Conservation (phyloP, 1,139 yeast species). For the Magnusiomyces fungicola region DNA sequence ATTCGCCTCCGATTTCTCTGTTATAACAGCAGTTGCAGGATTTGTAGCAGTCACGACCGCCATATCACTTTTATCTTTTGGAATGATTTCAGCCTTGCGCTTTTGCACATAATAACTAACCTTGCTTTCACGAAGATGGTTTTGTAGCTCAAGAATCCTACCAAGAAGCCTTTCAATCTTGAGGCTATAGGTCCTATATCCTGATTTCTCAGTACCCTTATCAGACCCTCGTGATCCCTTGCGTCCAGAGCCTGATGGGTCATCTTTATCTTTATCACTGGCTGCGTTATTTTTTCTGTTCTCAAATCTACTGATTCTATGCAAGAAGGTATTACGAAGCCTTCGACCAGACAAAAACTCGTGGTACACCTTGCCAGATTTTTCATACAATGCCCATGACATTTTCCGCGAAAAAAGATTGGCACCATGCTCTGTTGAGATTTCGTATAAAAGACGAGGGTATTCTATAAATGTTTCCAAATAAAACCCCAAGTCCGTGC, state of each 20-base stretch:
- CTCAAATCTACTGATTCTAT: background rate
- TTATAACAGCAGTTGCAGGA: background rate
- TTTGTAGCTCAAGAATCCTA: background rate
- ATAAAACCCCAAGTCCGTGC: background rate
- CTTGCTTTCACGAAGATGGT: conserved; percentile 1
- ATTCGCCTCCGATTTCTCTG: background rate
- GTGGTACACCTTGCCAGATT: background rate
- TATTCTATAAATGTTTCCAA: background rate
- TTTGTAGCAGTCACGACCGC: background rate
- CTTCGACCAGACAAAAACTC: background rate
- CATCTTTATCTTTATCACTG: too few species aligned
- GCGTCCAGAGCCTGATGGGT: too few species aligned
- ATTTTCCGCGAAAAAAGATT: background rate
- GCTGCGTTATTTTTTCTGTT: conserved; percentile 1
- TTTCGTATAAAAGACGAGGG: background rate
- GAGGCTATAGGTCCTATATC: background rate
- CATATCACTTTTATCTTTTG: background rate
- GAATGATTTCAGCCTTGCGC: background rate
- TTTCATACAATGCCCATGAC: background rate
- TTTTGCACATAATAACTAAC: background rate
- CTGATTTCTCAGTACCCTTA: background rate
- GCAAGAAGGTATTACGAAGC: background rate
- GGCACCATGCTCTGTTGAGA: background rate
- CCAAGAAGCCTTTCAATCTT: background rate
- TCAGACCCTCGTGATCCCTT: too few species aligned